Conservation (phyloP, 768 basidiomycete genomes). For the Boletus reticuloceps region DNA sequence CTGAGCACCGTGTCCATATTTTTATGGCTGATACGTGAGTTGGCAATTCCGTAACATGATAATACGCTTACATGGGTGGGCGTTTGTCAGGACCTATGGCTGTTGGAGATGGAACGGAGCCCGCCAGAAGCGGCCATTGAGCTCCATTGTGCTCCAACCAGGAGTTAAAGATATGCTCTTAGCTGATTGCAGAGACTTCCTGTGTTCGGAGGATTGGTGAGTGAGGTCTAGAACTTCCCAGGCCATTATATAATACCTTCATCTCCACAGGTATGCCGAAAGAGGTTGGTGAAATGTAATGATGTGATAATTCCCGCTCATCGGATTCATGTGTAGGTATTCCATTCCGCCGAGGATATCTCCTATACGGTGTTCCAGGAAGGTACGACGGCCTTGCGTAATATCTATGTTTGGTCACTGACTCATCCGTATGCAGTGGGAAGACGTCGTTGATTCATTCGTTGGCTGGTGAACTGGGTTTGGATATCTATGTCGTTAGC, state of each 20-base stretch:
- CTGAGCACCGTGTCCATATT: constrained; percentile 86
- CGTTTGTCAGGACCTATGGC: constrained; percentile 52
- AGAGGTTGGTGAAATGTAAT: constrained; percentile 54
- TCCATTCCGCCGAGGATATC: constrained; percentile 83
- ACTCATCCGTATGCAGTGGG: constrained; percentile 46
- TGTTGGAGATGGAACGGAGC: constrained; percentile 91
- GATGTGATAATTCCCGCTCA: constrained; percentile 19
- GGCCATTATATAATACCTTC: constrained; percentile 15
- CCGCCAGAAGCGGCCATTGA: constrained; percentile 86
- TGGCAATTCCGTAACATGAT: constrained; percentile 6
- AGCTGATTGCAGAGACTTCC: constrained; percentile 82
- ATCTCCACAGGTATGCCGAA: constrained; percentile 73
- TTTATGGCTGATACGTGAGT: constrained; percentile 87
- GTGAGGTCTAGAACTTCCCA: constrained; percentile 32
- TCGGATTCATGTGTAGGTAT: constrained; percentile 51
- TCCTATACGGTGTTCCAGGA: constrained; percentile 83
- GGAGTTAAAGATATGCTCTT: constrained; percentile 90
- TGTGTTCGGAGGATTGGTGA: constrained; percentile 82
- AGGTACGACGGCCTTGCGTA: constrained; percentile 44
- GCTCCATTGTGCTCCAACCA: constrained; percentile 87
- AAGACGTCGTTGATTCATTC: constrained; percentile 88
- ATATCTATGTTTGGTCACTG: constrained; percentile 6
- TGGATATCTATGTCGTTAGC: constrained; percentile 91
- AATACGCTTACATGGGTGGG: neutral
- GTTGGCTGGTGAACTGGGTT: constrained; percentile 76